phyloP scores from a whole-genome alignment of 2,329 filamentous ascomycete genomes.

The Trichoderma breve region DNA sequence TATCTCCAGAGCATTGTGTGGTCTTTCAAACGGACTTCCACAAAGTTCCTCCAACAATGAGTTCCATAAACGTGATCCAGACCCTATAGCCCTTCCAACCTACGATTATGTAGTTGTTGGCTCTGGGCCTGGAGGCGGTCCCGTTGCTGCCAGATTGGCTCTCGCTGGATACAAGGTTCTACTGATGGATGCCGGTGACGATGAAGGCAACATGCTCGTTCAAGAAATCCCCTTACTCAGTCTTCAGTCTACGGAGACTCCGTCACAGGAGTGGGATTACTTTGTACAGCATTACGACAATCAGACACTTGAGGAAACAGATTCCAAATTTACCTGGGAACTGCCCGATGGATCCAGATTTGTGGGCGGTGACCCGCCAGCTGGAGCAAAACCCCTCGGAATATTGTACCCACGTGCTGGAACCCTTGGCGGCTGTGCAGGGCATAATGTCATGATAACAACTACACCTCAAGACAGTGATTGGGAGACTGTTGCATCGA shows the following conservation, averaged over 20 bases:
- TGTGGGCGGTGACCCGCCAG: too few species aligned
- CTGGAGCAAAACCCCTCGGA: slow-evolving; percentile 35
- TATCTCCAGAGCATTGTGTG: not conserved
- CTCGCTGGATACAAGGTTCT: slow-evolving; percentile 58
- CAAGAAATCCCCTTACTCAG: slow-evolving; percentile 41
- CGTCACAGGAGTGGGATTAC: too few species aligned
- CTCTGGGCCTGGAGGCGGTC: slow-evolving; percentile 59
- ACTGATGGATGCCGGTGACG: slow-evolving; percentile 61
- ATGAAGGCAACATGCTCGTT: slow-evolving; percentile 47
- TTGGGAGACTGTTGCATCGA: not conserved
- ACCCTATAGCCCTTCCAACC: not conserved
- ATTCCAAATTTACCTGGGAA: too few species aligned
- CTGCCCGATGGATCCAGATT: too few species aligned
- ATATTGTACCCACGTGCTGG: slow-evolving; percentile 48
- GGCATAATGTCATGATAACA: slow-evolving; percentile 60
- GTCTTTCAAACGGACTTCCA: not conserved
- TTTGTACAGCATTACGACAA: too few species aligned
- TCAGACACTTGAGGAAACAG: too few species aligned
- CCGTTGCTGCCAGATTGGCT: slow-evolving; percentile 57
- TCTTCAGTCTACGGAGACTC: too few species aligned
- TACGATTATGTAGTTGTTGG: slow-evolving; percentile 51
- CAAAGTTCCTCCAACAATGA: not conserved
- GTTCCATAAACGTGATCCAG: not conserved
- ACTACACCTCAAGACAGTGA: slow-evolving; percentile 30
- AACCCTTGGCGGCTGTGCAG: slow-evolving; percentile 50